A percentile compares a stretch with the other conserved stretches of the same genome.
These are phyloP conservation scores for Venturia asperata DNA, from an alignment of 2,329 filamentous ascomycete genomes.

Conservation along the genomic window DNA sequence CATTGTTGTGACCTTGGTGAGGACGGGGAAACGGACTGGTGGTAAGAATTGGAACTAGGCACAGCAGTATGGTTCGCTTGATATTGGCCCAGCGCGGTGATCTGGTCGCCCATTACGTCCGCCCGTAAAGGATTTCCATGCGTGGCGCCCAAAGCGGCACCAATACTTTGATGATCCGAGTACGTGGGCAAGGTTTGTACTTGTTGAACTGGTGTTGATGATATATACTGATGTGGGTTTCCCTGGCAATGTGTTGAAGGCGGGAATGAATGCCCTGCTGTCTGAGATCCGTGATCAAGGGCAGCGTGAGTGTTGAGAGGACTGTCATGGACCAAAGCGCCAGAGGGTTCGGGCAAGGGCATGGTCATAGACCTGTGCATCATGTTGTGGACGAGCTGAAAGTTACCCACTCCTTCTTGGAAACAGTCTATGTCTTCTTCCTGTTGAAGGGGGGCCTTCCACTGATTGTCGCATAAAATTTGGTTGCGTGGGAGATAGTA, in stretches of 20 bases:
- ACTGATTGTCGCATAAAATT: not conserved
- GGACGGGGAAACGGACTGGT: not conserved
- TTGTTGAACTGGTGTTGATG: not conserved
- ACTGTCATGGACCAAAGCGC: not conserved
- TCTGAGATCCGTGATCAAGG: too few relatives aligned
- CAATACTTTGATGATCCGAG: not conserved
- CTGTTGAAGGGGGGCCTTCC: constrained; percentile 2
- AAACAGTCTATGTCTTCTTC: constrained; percentile 12
- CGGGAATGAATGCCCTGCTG: too few relatives aligned
- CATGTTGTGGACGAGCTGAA: not conserved
- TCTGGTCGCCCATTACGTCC: not conserved
- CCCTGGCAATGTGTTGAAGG: too few relatives aligned
- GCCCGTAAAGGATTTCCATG: not conserved
- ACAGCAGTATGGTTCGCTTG: not conserved
- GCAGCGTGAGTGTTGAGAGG: not conserved
- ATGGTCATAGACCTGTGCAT: not conserved
- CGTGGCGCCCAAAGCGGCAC: not conserved
- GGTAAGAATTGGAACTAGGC: not conserved
- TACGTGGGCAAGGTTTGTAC: not conserved
- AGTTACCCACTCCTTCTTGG: not conserved
- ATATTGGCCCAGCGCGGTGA: not conserved
- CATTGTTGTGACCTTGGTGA: not conserved
- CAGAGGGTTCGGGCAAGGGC: not conserved
- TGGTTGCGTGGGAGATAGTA: not conserved
- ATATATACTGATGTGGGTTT: not conserved